Evolutionary conservation across 768 basidiomycete genomes (phyloP).

Genomic region (Xerocomellus amylosporus): DNA sequence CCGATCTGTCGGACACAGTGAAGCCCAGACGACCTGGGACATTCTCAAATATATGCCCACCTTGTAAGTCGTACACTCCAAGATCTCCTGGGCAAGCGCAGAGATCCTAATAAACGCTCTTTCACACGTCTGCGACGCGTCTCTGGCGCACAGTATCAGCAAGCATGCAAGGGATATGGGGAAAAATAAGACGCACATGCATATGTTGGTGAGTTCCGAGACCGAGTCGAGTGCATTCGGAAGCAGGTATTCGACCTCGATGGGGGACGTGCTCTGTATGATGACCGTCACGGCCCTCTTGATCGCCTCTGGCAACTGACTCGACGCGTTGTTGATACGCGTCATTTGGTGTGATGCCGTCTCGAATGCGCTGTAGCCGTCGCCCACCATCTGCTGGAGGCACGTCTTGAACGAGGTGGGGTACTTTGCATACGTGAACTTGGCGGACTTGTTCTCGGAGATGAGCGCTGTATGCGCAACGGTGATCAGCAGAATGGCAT

Average conservation of each 20-base stretch:
- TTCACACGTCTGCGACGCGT: slow-evolving; percentile 16
- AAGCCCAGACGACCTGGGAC: background rate
- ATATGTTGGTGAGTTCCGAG: slow-evolving; percentile 18
- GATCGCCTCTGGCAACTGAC: slow-evolving; percentile 17
- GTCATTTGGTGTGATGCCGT: slow-evolving; percentile 20
- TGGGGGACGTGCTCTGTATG: slow-evolving; percentile 7
- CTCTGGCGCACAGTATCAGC: background rate
- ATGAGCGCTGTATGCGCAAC: slow-evolving; percentile 1
- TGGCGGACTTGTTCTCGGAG: slow-evolving; percentile 6
- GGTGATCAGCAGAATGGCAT: background rate
- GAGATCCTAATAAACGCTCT: slow-evolving; percentile 14
- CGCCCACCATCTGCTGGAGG: slow-evolving; percentile 23
- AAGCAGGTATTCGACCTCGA: slow-evolving; percentile 14
- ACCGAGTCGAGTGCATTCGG: slow-evolving; percentile 20
- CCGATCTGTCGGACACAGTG: slow-evolving; percentile 7
- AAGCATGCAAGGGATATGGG: no score
- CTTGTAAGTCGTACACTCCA: slow-evolving; percentile 21
- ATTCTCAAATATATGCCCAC: background rate
- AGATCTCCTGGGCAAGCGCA: slow-evolving; percentile 18
- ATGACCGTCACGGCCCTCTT: slow-evolving; percentile 15
- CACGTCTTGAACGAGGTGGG: slow-evolving; percentile 22
- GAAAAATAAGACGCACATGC: slow-evolving; percentile 9
- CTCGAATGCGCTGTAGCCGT: slow-evolving; percentile 22
- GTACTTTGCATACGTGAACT: slow-evolving; percentile 16
- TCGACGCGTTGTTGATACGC: slow-evolving; percentile 19